These are phyloP conservation scores for Ascochyta fabae DNA, from an alignment of 2,329 filamentous ascomycete genomes.

Conservation along the genomic window DNA sequence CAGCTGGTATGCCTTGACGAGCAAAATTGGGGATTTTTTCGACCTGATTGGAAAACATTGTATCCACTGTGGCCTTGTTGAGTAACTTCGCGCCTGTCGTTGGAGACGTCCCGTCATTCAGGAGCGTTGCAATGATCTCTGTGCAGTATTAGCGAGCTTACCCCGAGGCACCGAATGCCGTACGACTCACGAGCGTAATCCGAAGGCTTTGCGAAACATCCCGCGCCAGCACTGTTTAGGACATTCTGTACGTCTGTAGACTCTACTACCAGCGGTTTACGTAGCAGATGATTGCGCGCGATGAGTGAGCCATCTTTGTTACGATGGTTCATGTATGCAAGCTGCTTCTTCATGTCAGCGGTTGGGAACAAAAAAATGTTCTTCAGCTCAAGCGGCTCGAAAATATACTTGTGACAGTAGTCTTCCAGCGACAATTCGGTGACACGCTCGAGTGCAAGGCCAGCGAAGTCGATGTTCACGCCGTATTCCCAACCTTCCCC, in stretches of 20 bases:
- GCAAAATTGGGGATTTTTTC: constrained; percentile 60
- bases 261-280: constrained; percentile 55
- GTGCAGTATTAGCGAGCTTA: constrained; percentile 12
- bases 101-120: constrained; percentile 69
- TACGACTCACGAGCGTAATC: constrained; percentile 63
- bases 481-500: constrained; percentile 66
- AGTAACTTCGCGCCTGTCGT: constrained; percentile 62
- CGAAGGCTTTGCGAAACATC: constrained; percentile 63
- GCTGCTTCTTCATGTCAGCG: constrained; percentile 59
- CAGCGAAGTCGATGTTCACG: constrained; percentile 55
- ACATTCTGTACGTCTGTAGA: constrained; percentile 51
- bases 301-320: constrained; percentile 50
- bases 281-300: constrained; percentile 59
- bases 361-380: constrained; percentile 65
- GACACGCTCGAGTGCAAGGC: constrained; percentile 52
- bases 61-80: constrained; percentile 62
- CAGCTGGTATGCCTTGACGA: constrained; percentile 52
- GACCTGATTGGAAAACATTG: constrained; percentile 70
- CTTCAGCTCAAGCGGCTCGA: constrained; percentile 52
- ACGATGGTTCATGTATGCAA: constrained; percentile 64
- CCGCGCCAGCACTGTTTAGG: constrained; percentile 67
- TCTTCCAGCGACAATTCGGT: constrained; percentile 53
- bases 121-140: constrained; percentile 66
- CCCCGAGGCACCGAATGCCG: not conserved
- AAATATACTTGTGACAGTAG: constrained; percentile 54